Evolutionary conservation across 148 eudicot genomes (phyloP), one percentile per base, ranked within the genome.

Genomic region (Nyssa sinensis): DNA sequence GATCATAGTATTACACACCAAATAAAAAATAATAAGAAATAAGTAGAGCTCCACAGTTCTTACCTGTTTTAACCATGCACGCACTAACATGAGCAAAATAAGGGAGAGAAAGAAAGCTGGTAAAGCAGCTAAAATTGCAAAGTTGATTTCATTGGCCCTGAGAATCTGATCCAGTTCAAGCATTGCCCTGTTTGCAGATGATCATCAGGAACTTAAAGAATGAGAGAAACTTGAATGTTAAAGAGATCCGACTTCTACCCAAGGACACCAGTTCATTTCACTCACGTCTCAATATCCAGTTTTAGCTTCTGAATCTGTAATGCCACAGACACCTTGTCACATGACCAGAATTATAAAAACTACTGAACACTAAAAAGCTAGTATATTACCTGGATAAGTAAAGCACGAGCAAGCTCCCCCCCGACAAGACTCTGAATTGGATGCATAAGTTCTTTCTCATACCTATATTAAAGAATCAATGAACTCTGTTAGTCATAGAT

Each of bases 301-400:
- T 96, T 96, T 71, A 96, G 92, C 97, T 96, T 96, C 84, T 96
- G 99, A 84, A 96, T 86, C 99, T 96, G 94, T 73, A 71, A 80
- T 34, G 7, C 60, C 34, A 32, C 39, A 69, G 69, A 39, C 24
- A 8, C 7, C 39, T 37, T 32, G 77, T 83, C 75, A 89, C 21
- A 63, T 64, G 39, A 63, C 24, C 71, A 71, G n/a, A 44, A 77
- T 67, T 33, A n/a, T n/a, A 31, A 39, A 76, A 59, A 63, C 57
- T 60, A 31, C 47, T 58, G 47, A 69, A 0, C 7, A 32, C 17
- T 34, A 27, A 9, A 62, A 75, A n/a, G 69, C 17, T 51, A 51
- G 72, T 25, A 70, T n/a, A 62, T 74, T 62, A 89, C 98, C 96
- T 95, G 99, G 82, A 95, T 93, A 70, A 96, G 94, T 74, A 96